A percentile compares a stretch with the other conserved stretches of the same genome.
phyloP scores from a whole-genome alignment of 768 basidiomycete genomes.

The Cyathus striatus region DNA sequence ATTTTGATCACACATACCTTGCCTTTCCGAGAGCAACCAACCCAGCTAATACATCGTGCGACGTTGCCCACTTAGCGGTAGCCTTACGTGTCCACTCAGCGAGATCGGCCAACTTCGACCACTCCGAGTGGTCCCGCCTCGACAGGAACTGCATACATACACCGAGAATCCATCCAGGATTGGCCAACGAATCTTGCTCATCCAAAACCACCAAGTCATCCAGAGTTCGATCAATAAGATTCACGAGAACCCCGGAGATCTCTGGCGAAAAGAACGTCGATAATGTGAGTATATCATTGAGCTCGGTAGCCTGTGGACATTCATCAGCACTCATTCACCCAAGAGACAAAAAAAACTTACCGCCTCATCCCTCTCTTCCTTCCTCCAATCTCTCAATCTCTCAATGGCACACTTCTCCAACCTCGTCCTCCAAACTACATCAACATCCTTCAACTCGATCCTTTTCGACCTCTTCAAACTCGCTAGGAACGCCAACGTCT shows the following conservation, averaged over 20 bases:
- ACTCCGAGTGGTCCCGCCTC: slow-evolving; percentile 34
- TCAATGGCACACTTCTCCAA: slow-evolving; percentile 45
- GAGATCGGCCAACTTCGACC: slow-evolving; percentile 44
- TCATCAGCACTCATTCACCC: slow-evolving; percentile 1
- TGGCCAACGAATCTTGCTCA: slow-evolving; percentile 23
- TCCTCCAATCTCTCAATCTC: slow-evolving; percentile 37
- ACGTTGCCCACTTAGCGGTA: slow-evolving; percentile 53
- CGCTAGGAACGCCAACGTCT: slow-evolving; percentile 45
- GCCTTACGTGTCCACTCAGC: slow-evolving; percentile 40
- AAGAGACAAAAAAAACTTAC: slow-evolving; percentile 21
- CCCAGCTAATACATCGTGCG: slow-evolving; percentile 48
- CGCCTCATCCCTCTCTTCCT: slow-evolving; percentile 29
- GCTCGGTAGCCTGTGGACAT: slow-evolving; percentile 36
- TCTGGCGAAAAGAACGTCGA: slow-evolving; percentile 45
- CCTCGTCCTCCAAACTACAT: slow-evolving; percentile 53
- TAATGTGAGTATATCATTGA: slow-evolving; percentile 52
- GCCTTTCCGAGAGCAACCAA: slow-evolving; percentile 42
- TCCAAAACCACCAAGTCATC: slow-evolving; percentile 14
- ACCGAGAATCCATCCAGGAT: slow-evolving; percentile 53
- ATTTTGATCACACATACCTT: slow-evolving; percentile 27
- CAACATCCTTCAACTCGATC: slow-evolving; percentile 41
- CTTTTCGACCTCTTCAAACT: slow-evolving; percentile 41
- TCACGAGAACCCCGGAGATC: slow-evolving; percentile 33
- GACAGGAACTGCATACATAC: slow-evolving; percentile 53
- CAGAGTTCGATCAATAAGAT: slow-evolving; percentile 39